Evolutionary conservation across 139 green algal genomes (phyloP).

Genomic region (Closterium sp.): DNA sequence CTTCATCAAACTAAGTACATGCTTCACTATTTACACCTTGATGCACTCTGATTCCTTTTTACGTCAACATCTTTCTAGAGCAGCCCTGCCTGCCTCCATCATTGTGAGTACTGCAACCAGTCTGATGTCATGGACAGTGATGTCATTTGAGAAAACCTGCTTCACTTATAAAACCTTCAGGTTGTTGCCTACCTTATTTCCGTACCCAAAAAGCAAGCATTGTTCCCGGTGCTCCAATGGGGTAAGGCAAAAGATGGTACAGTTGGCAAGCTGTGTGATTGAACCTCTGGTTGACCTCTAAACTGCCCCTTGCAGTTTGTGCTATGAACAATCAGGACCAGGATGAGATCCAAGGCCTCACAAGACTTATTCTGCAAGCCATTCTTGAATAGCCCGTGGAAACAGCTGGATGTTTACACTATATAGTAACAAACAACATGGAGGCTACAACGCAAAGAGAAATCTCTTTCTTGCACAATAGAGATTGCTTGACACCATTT

Average conservation of each 20-base stretch:
- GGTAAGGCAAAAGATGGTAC: not conserved
- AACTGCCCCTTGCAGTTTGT: not conserved
- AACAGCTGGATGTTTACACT: too few species aligned
- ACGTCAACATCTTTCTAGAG: not conserved
- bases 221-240: not conserved
- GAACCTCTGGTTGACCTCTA: not conserved
- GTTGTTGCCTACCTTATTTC: not conserved
- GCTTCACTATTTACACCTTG: not conserved
- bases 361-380: not conserved
- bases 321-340: not conserved
- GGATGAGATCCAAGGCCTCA: not conserved
- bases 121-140: too few species aligned
- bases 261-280: too few species aligned
- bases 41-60: not conserved
- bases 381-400: not conserved
- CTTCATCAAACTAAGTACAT: not conserved
- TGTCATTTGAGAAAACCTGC: too few species aligned
- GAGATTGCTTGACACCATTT: too few species aligned
- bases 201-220: not conserved
- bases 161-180: not conserved
- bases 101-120: not conserved
- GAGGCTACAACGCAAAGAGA: too few species aligned
- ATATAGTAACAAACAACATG: too few species aligned
- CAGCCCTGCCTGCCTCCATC: not conserved
- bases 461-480: too few species aligned